These are phyloP conservation scores for Terfezia boudieri DNA, from an alignment of 495 filamentous ascomycete genomes.

Conservation along the genomic window DNA sequence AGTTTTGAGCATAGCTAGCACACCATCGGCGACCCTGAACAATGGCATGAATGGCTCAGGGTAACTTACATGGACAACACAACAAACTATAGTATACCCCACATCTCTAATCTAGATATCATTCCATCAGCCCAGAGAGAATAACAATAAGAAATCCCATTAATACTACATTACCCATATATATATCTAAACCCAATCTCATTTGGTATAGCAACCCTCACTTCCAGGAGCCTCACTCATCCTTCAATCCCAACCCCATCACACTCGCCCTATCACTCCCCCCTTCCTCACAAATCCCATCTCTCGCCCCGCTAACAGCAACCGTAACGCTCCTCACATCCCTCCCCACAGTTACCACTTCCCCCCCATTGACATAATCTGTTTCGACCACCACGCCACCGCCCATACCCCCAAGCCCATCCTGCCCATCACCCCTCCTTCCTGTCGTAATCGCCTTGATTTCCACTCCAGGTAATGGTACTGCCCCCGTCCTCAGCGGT, in stretches of 20 bases:
- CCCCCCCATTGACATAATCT: conserved; percentile 52
- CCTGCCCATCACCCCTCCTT: conserved; percentile 1
- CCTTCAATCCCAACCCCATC: background rate
- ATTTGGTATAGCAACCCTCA: no score
- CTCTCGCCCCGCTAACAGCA: conserved; percentile 5
- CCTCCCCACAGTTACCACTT: conserved; percentile 53
- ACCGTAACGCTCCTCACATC: conserved; percentile 33
- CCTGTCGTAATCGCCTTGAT: conserved; percentile 26
- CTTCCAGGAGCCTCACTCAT: no score
- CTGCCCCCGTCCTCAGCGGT: conserved; percentile 51
- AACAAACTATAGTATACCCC: no score
- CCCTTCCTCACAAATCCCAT: conserved; percentile 9
- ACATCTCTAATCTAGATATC: no score
- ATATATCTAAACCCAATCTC: no score
- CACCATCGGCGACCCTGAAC: no score
- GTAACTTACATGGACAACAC: no score
- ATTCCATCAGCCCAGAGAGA: no score
- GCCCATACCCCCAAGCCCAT: conserved; percentile 7
- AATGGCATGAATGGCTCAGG: no score
- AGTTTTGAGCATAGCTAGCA: no score
- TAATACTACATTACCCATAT: no score
- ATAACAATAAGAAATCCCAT: no score
- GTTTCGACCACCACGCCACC: conserved; percentile 41
- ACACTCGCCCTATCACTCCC: background rate
- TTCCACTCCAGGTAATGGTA: conserved; percentile 57